Base-by-base conservation (phyloP, 768 basidiomycete genomes). In the Suillus plorans region DNA sequence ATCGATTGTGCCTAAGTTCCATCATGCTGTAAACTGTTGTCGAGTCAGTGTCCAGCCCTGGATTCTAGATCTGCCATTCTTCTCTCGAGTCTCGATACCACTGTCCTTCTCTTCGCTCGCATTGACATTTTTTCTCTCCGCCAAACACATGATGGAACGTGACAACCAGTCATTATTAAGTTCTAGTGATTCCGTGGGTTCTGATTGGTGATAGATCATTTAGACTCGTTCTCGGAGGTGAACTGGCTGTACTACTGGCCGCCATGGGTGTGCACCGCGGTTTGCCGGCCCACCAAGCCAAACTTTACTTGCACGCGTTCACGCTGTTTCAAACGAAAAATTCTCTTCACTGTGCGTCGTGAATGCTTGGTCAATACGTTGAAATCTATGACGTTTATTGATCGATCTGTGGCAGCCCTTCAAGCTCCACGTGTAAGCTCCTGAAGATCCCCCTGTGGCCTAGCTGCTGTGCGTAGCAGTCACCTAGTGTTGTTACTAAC, bases 351-450 rank as follows among this genome's bases (percentile, higher is more conserved):
- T 34, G 20, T 31, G 31, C 57, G 57, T 16, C 57, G 57, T 12
- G 16, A 41, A 12, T 10, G 16, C 39, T 58, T 58, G 18, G 56
- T 39, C 13, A 25, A 56, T n/a, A 56, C 36, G 55, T 37, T 37
- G 36, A 8, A 16, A 39, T 39, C 37, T 18, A 41, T 41, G 41
- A 39, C 22, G 37, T 42, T 28, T 59, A 13, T 31, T 18, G 57
- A 42, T 42, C 57, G 57, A 59, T 59, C 57, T 28, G 57, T 42
- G 57, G 57, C 57, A 59, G 57, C 57, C 57, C 57, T 28, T 59
- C 39, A 59, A 41, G 25, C 12, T 55, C 31, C 10, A 31, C 31
- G 31, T 53, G 18, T 34, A 34, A 34, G 5, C 18, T 41, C 25
- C 16, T 59, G 57, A 59, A 20, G 25, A 59, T 59, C 57, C 57